Evolutionary conservation across 495 filamentous ascomycete genomes (phyloP).

Genomic region (Staphylotrichum tortipilum): DNA sequence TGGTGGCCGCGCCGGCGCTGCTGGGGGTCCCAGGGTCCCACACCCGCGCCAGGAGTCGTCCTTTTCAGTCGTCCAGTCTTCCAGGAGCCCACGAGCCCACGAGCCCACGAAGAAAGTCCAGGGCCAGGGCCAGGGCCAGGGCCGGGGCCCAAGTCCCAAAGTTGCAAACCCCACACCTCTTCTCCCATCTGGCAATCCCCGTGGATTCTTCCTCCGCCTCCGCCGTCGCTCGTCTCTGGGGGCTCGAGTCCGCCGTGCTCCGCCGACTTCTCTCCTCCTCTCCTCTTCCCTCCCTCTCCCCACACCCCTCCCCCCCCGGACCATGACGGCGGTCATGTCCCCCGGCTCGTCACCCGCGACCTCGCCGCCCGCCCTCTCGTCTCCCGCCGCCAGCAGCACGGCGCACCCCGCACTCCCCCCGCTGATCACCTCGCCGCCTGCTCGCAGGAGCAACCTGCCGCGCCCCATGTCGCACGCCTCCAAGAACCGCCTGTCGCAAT

Average conservation of each 20-base stretch:
- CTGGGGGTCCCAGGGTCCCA: neutral
- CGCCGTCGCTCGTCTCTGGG: no score
- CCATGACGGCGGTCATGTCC: conserved; percentile 53
- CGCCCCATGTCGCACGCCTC: conserved; percentile 61
- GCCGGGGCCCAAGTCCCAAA: conserved; percentile 1
- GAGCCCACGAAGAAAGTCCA: neutral
- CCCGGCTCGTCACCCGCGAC: conserved; percentile 47
- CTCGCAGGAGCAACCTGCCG: conserved; percentile 49
- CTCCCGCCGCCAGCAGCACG: conserved; percentile 44
- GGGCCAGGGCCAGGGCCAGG: neutral
- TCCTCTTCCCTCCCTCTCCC: neutral
- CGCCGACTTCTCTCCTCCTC: no score
- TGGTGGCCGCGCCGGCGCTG: conserved; percentile 2
- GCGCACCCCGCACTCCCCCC: conserved; percentile 53
- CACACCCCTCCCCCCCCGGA: neutral
- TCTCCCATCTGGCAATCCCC: conserved; percentile 1
- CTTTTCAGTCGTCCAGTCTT: no score
- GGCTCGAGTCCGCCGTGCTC: no score
- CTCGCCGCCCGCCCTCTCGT: conserved; percentile 39
- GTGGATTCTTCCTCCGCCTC: conserved; percentile 7
- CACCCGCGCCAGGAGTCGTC: neutral
- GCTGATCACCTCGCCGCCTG: conserved; percentile 51
- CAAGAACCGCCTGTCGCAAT: conserved; percentile 59
- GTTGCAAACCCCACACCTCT: conserved; percentile 10
- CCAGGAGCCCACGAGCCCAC: neutral